Evolutionary conservation across 2,329 filamentous ascomycete genomes (phyloP).

Genomic region (Zymoseptoria brevis): DNA sequence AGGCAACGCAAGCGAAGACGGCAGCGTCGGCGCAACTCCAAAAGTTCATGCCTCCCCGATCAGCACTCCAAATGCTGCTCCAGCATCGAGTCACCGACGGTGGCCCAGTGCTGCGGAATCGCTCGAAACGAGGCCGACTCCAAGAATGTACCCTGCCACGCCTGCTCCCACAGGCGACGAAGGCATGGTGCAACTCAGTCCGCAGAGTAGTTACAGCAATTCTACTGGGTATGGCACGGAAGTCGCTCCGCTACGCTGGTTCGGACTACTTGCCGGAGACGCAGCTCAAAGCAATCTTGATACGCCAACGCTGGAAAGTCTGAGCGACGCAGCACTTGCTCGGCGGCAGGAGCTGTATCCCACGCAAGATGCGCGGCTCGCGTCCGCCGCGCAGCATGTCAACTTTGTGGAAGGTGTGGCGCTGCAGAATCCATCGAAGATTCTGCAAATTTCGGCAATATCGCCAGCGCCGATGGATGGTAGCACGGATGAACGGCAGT

Average conservation of each 20-base stretch:
- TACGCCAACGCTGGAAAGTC: constrained; percentile 15
- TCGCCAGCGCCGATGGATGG: constrained; percentile 12
- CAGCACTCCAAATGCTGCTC: not conserved
- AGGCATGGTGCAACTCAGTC: constrained; percentile 15
- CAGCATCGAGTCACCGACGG: not conserved
- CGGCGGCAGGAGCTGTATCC: constrained; percentile 17
- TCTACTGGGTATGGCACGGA: constrained; percentile 29
- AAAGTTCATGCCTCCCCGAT: not conserved
- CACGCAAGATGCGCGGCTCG: not conserved
- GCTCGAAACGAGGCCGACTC: constrained; percentile 3
- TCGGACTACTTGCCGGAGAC: constrained; percentile 41
- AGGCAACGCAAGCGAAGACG: not conserved
- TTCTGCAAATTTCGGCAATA: constrained; percentile 19
- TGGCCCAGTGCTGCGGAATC: not conserved
- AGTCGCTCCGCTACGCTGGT: constrained; percentile 42
- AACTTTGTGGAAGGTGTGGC: constrained; percentile 13
- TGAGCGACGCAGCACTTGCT: constrained; percentile 19
- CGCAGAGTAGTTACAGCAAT: constrained; percentile 22
- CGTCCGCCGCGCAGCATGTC: not conserved
- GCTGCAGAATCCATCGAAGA: constrained; percentile 19
- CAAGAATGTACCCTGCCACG: constrained; percentile 12
- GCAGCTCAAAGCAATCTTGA: constrained; percentile 27
- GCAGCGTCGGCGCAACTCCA: not conserved
- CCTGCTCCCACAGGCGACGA: constrained; percentile 8
- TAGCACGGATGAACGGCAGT: constrained; percentile 17